Conservation (phyloP, 2,329 filamentous ascomycete genomes). For the Aspergillus ochraceoroseus region DNA sequence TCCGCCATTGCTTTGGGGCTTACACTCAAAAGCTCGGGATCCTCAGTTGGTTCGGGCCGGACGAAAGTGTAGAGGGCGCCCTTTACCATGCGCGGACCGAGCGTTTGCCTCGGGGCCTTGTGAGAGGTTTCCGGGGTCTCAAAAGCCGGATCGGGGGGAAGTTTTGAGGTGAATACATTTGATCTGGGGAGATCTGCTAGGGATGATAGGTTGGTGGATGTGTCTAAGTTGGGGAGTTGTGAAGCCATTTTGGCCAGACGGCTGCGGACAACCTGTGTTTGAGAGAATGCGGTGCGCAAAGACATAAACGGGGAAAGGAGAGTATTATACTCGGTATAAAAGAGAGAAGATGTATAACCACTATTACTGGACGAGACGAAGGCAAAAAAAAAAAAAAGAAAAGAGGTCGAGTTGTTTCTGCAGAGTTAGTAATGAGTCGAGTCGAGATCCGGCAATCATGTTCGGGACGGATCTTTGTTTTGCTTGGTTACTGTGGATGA, state of each 20-base stretch:
- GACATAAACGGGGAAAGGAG: conserved; percentile 23
- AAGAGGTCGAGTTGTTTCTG: neutral
- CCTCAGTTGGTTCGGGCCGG: conserved; percentile 65
- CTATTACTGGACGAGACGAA: neutral
- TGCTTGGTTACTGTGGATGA: neutral
- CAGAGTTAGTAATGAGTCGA: conserved; percentile 6
- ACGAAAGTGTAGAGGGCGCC: conserved; percentile 87
- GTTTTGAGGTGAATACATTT: conserved; percentile 58
- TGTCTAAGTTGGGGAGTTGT: conserved; percentile 34
- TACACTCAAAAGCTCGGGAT: conserved; percentile 74
- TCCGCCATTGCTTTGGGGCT: conserved; percentile 74
- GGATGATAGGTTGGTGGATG: conserved; percentile 31
- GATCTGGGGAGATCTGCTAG: conserved; percentile 57
- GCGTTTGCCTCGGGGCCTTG: conserved; percentile 67
- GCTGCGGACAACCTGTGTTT: conserved; percentile 18
- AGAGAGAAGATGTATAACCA: too few species aligned
- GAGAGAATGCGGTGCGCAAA: conserved; percentile 17
- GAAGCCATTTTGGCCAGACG: conserved; percentile 46
- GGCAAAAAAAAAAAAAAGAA: neutral
- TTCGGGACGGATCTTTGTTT: neutral
- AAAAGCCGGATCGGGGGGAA: conserved; percentile 72
- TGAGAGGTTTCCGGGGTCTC: conserved; percentile 79
- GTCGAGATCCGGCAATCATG: conserved; percentile 6
- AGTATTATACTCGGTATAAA: too few species aligned
- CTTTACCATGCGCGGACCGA: conserved; percentile 77